phyloP scores from a whole-genome alignment of 805 yeast genomes.

The Ogataea paradorogensis region DNA sequence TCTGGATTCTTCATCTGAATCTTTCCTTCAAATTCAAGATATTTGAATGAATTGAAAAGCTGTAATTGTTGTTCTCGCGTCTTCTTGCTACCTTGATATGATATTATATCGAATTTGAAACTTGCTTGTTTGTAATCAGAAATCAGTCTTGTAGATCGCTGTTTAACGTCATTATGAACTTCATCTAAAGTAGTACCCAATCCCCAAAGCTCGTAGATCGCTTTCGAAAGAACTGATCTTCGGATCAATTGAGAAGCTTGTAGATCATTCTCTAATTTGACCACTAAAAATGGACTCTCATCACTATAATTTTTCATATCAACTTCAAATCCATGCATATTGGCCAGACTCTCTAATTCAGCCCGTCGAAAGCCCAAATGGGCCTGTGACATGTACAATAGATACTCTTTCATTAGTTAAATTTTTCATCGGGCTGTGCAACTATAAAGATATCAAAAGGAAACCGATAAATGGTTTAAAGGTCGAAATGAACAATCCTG shows the following conservation, averaged over 20 bases:
- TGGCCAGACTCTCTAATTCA: slow-evolving; percentile 83
- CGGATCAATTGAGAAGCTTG: slow-evolving; percentile 62
- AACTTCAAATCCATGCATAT: slow-evolving; percentile 49
- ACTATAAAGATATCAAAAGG: neutral
- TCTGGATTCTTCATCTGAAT: slow-evolving; percentile 78
- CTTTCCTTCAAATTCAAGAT: slow-evolving; percentile 70
- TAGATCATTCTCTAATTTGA: slow-evolving; percentile 62
- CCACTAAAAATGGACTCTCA: slow-evolving; percentile 65
- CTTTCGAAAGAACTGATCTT: slow-evolving; percentile 68
- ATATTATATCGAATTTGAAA: slow-evolving; percentile 81
- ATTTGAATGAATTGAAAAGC: slow-evolving; percentile 69
- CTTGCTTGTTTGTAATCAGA: slow-evolving; percentile 41
- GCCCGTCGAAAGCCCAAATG: slow-evolving; percentile 76
- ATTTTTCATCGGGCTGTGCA: slow-evolving; percentile 12
- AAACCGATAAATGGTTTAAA: neutral
- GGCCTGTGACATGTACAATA: slow-evolving; percentile 82
- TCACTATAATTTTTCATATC: slow-evolving; percentile 61
- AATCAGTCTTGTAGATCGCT: slow-evolving; percentile 30
- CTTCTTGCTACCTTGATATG: slow-evolving; percentile 67
- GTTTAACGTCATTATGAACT: slow-evolving; percentile 52
- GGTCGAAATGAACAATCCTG: neutral
- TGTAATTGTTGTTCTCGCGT: slow-evolving; percentile 47
- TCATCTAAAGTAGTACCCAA: slow-evolving; percentile 52
- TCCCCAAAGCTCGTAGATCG: slow-evolving; percentile 86
- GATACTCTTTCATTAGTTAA: slow-evolving; percentile 50